phyloP scores from a whole-genome alignment of 1,284 basidiomycete species.

The Ustilago cynodontis region DNA sequence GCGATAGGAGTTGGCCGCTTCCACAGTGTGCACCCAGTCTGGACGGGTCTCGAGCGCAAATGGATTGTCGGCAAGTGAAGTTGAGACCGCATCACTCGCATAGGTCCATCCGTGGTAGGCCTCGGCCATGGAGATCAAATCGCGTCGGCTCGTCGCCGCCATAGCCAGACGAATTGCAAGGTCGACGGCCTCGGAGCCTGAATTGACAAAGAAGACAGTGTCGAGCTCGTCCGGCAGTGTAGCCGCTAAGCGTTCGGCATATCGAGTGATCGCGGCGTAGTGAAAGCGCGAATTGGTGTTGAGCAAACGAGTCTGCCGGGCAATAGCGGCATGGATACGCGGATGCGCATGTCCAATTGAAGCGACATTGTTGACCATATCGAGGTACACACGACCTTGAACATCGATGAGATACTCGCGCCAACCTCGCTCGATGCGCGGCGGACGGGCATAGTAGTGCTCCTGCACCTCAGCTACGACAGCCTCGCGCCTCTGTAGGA shows the following conservation, averaged over 20 bases:
- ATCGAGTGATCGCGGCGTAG: background rate
- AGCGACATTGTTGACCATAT: background rate
- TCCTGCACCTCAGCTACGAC: conserved; percentile 1
- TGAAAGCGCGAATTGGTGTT: background rate
- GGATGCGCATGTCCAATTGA: background rate
- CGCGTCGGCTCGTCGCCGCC: background rate
- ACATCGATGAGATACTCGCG: background rate
- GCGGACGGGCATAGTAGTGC: background rate
- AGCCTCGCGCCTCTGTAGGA: background rate
- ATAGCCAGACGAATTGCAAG: background rate
- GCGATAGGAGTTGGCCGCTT: background rate
- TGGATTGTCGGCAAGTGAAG: background rate
- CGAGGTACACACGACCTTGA: background rate
- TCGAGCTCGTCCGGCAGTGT: background rate
- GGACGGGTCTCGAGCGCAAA: background rate
- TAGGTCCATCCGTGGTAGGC: background rate
- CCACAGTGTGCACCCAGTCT: background rate
- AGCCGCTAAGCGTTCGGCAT: background rate
- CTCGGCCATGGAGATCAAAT: background rate
- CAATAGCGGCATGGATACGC: background rate
- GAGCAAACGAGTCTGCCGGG: background rate
- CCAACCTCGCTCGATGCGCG: background rate
- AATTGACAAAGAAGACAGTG: background rate
- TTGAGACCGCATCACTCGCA: background rate
- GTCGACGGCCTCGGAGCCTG: background rate